These are phyloP conservation scores for Pisolithus tinctorius DNA, from an alignment of 768 basidiomycete species.

Conservation along the genomic window DNA sequence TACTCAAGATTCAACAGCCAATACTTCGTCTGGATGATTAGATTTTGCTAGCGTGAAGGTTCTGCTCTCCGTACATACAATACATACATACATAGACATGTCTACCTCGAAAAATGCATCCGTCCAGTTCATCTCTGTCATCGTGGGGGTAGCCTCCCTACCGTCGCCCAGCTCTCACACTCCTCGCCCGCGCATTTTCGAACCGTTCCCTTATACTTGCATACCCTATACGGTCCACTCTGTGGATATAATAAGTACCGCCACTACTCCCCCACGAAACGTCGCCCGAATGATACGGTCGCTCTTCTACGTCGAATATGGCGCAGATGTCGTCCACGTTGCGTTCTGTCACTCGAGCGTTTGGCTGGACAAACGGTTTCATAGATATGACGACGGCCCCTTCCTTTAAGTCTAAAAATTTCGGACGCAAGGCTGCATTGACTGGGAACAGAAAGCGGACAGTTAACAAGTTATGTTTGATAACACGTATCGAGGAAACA, in stretches of 20 bases:
- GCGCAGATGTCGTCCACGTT: slow-evolving; percentile 80
- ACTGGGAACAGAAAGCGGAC: slow-evolving; percentile 37
- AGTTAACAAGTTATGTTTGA: not conserved
- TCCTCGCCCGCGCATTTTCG: slow-evolving; percentile 39
- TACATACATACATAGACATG: too few relatives aligned
- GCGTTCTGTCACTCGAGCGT: slow-evolving; percentile 75
- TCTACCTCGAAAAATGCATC: too few relatives aligned
- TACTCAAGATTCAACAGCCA: too few relatives aligned
- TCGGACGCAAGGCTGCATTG: slow-evolving; percentile 79
- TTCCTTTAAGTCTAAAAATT: slow-evolving; percentile 94
- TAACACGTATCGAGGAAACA: slow-evolving; percentile 10
- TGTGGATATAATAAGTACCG: slow-evolving; percentile 67
- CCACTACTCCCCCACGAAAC: slow-evolving; percentile 77
- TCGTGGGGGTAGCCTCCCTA: not conserved
- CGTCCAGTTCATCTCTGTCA: too few relatives aligned
- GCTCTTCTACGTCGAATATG: slow-evolving; percentile 73
- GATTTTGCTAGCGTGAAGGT: too few relatives aligned
- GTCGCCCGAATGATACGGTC: slow-evolving; percentile 59
- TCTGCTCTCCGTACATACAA: too few relatives aligned
- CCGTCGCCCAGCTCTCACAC: slow-evolving; percentile 17
- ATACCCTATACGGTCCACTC: slow-evolving; percentile 69
- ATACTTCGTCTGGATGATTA: too few relatives aligned
- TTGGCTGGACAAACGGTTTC: slow-evolving; percentile 73
- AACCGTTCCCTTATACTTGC: slow-evolving; percentile 51
- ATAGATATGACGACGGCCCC: slow-evolving; percentile 87